Percentiles rank a stretch among this genome's conserved stretches.
Evolutionary conservation across 2,329 filamentous ascomycete species (phyloP).

Genomic region (Trichoderma simmonsii): DNA sequence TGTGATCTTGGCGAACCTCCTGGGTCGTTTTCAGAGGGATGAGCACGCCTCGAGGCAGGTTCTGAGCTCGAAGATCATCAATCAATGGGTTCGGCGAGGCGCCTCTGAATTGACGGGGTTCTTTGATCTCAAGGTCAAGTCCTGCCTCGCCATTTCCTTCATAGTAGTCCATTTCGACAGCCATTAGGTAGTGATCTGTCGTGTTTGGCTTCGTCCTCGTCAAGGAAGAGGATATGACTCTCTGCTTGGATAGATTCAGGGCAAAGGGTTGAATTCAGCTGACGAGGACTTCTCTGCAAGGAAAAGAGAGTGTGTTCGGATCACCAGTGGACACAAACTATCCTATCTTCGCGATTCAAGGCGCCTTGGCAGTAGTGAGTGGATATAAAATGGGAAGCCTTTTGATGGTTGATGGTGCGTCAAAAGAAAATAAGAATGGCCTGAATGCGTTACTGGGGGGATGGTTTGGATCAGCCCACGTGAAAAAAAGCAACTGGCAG

Average conservation of each 20-base stretch:
- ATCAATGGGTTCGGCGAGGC: constrained; percentile 37
- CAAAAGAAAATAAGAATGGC: background rate
- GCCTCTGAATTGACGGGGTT: constrained; percentile 12
- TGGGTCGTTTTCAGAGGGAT: constrained; percentile 63
- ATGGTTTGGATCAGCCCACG: background rate
- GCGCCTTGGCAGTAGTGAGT: background rate
- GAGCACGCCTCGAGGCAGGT: constrained; percentile 47
- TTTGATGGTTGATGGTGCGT: background rate
- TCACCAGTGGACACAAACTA: background rate
- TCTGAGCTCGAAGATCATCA: constrained; percentile 34
- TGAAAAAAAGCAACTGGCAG: background rate
- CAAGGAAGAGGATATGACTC: background rate
- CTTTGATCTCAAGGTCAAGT: constrained; percentile 8
- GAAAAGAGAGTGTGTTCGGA: background rate
- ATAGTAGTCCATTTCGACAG: background rate
- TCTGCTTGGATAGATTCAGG: background rate
- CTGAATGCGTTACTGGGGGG: background rate
- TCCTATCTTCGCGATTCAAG: background rate
- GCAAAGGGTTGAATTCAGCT: background rate
- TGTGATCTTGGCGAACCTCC: constrained; percentile 58
- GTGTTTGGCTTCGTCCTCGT: background rate
- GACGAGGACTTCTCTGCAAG: background rate
- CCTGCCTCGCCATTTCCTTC: background rate
- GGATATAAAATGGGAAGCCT: background rate
- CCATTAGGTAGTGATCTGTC: constrained; percentile 2